These are phyloP conservation scores for Tricholoma terreum DNA, from an alignment of 768 basidiomycete species.

Conservation along the genomic window DNA sequence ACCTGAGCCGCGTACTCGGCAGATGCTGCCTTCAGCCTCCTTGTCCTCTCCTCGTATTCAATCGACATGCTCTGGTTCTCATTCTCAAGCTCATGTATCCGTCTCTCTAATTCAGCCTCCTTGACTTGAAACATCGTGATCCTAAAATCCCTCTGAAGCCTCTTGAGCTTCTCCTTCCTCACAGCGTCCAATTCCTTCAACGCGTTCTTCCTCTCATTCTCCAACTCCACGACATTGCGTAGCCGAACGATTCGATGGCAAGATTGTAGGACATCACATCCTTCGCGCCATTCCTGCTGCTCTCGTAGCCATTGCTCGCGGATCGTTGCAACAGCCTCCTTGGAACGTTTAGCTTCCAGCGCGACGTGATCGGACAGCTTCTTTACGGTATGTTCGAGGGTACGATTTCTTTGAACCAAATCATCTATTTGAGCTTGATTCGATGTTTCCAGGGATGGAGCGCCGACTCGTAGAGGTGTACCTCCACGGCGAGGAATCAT, in stretches of 20 bases:
- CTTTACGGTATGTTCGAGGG: slow-evolving; percentile 58
- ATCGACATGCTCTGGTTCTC: slow-evolving; percentile 30
- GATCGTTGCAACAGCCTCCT: slow-evolving; percentile 38
- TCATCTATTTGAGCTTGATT: slow-evolving; percentile 71
- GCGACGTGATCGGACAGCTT: slow-evolving; percentile 49
- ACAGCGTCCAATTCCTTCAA: slow-evolving; percentile 52
- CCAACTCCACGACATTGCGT: slow-evolving; percentile 49
- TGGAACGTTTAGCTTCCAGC: slow-evolving; percentile 40
- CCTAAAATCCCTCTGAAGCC: slow-evolving; percentile 62
- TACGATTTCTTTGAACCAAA: slow-evolving; percentile 65
- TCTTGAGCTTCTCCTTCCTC: slow-evolving; percentile 55
- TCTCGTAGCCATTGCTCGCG: slow-evolving; percentile 53
- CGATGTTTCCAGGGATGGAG: slow-evolving; percentile 52
- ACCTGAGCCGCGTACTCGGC: slow-evolving; percentile 33
- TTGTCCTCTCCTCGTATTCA: slow-evolving; percentile 26
- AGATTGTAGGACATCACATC: slow-evolving; percentile 59
- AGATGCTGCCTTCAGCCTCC: slow-evolving; percentile 27
- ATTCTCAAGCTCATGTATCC: slow-evolving; percentile 51
- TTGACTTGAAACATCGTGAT: slow-evolving; percentile 65
- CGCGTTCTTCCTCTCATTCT: slow-evolving; percentile 48
- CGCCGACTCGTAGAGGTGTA: slow-evolving; percentile 21
- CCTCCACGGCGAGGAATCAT: slow-evolving; percentile 18
- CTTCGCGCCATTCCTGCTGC: slow-evolving; percentile 56
- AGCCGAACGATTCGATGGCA: slow-evolving; percentile 67
- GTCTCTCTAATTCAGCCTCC: slow-evolving; percentile 57